Evolutionary conservation across 495 filamentous ascomycete species (phyloP).

Genomic region (Penicillium argentinense): DNA sequence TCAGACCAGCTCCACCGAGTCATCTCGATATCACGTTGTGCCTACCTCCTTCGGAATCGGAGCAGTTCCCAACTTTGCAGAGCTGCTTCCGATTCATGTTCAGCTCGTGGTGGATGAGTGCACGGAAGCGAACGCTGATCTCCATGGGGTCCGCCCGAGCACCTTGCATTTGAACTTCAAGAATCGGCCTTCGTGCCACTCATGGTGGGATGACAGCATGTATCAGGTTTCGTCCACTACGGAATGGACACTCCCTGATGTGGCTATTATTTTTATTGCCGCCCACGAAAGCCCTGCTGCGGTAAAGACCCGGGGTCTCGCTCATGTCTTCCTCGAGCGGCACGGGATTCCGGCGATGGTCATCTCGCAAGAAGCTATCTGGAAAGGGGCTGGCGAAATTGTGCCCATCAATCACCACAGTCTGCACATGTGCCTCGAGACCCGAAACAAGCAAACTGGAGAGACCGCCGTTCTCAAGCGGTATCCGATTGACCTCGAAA

Average conservation of each 20-base stretch:
- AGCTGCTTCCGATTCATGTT: conserved; percentile 73
- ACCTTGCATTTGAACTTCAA: conserved; percentile 59
- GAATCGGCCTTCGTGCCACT: conserved; percentile 48
- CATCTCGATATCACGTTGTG: conserved; percentile 71
- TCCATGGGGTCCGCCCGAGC: conserved; percentile 39
- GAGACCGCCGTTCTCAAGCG: conserved; percentile 54
- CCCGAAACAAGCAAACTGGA: conserved; percentile 50
- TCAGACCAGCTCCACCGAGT: conserved; percentile 47
- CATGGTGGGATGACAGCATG: conserved; percentile 45
- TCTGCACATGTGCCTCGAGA: conserved; percentile 70
- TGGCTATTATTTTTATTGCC: conserved; percentile 68
- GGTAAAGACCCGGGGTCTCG: conserved; percentile 51
- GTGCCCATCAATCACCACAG: conserved; percentile 52
- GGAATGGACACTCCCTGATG: conserved; percentile 67
- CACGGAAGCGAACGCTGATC: conserved; percentile 49
- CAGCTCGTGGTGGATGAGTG: conserved; percentile 77
- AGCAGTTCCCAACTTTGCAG: conserved; percentile 57
- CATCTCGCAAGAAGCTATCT: conserved; percentile 61
- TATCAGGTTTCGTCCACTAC: conserved; percentile 45
- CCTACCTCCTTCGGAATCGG: conserved; percentile 67
- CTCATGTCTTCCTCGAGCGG: conserved; percentile 62
- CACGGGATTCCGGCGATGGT: conserved; percentile 67
- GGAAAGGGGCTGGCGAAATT: conserved; percentile 41
- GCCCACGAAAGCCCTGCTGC: conserved; percentile 49
- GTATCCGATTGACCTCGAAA: conserved; percentile 70